These are phyloP conservation scores for Eucalyptus cladocalyx DNA, from an alignment of 345 rosid genomes.

Conservation along the genomic window DNA sequence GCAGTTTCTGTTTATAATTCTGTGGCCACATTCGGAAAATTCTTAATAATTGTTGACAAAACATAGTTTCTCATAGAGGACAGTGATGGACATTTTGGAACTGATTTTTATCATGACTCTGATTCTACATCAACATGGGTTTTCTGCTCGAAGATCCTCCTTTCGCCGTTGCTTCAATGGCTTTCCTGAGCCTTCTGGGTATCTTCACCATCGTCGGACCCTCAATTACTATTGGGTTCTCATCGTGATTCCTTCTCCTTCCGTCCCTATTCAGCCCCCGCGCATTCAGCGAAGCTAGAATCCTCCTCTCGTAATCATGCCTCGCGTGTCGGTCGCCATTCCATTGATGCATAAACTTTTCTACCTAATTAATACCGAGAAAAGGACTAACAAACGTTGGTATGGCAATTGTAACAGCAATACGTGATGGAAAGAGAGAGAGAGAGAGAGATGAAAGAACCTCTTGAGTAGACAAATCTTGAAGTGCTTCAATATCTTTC, in stretches of 20 bases:
- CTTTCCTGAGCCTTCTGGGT: neutral
- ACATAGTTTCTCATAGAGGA: neutral
- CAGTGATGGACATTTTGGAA: neutral
- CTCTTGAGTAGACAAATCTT: neutral
- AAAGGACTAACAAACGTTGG: neutral
- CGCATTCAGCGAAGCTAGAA: neutral
- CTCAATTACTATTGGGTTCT: neutral
- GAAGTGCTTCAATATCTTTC: neutral
- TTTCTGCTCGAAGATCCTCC: neutral
- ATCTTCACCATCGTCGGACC: neutral
- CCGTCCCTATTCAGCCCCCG: neutral
- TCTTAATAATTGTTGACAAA: neutral
- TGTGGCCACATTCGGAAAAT: neutral
- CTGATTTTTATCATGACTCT: neutral
- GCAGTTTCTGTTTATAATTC: too few relatives aligned
- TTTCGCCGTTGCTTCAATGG: neutral
- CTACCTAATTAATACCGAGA: neutral
- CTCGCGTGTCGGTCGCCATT: fast-evolving
- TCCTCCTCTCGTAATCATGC: neutral
- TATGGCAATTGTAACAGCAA: neutral
- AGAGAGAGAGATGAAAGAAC: neutral
- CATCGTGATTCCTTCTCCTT: neutral
- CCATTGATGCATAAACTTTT: neutral
- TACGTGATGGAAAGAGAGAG: neutral
- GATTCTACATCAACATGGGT: neutral